These are phyloP conservation scores for Cunninghamia lanceolata DNA, from an alignment of 75 land plant species.

Conservation along the genomic window DNA sequence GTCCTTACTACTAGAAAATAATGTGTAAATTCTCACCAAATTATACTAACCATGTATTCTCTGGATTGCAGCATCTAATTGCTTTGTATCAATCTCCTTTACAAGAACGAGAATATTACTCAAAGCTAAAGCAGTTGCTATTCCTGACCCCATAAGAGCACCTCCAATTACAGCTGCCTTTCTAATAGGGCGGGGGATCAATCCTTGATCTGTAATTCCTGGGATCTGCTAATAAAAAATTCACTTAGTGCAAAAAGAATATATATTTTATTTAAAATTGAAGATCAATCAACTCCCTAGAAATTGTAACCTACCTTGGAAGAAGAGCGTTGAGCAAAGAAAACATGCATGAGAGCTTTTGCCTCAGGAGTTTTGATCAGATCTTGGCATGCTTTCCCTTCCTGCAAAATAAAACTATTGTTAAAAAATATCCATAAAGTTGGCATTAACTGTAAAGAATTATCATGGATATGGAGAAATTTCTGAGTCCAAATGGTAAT, in stretches of 20 bases:
- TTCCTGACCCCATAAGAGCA: slow-evolving; percentile 57
- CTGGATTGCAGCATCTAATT: slow-evolving; percentile 28
- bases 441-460: background rate
- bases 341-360: slow-evolving; percentile 33
- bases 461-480: background rate
- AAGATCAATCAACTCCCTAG: background rate
- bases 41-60: slow-evolving; percentile 27
- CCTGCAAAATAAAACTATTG: slow-evolving; percentile 16
- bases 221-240: slow-evolving; percentile 26
- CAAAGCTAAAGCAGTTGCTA: slow-evolving; percentile 44
- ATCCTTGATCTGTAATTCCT: slow-evolving; percentile 44
- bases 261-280: background rate
- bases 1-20: background rate
- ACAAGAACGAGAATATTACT: slow-evolving; percentile 29
- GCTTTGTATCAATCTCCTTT: slow-evolving; percentile 36
- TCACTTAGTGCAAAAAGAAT: background rate
- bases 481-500: background rate
- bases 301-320: slow-evolving; percentile 23
- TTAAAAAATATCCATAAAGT: background rate
- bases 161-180: slow-evolving; percentile 49
- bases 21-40: background rate
- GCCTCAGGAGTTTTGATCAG: slow-evolving; percentile 24
- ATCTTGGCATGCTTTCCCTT: slow-evolving; percentile 17
- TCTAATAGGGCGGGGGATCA: slow-evolving; percentile 28
- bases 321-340: slow-evolving; percentile 44